Base-by-base conservation (phyloP, 345 rosid species). In the Aquilaria malaccensis region DNA sequence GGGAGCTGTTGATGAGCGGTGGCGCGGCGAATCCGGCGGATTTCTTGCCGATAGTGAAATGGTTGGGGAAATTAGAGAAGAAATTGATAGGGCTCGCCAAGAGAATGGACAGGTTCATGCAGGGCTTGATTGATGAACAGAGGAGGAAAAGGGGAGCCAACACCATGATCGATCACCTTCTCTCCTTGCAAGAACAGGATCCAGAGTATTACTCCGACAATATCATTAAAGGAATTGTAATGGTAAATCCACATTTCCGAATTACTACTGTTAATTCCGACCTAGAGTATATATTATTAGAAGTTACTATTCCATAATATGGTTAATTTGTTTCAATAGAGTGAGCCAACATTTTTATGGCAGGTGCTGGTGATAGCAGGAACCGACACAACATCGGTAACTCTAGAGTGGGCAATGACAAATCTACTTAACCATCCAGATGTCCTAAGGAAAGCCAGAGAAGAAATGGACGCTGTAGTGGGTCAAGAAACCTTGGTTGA, bases 131-230 rank as follows among this genome's bases (percentile, higher is more conserved):
- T 10, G 85, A 87, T 22, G 81, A 79, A 52, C 80, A 76, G 32
- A 68, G 81, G 58, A 53, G 22, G 6, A 73, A 71, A 12, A 67
- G 70, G 41, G 30, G 52, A 29, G 67, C 61, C 29, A 74, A 77
- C 22, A 76, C 81, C n/a, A 85, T 83, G 89, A 80, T 87, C 31
- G 79, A 73, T 55, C 95, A 81, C 64, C 62, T 83, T 59, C 87
- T 83, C 60, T 13, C 72, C 48, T 64, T 83, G 65, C 84, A 81
- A 52, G 61, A 81, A 50, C 73, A 80, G 7, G 74, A 88, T 13
- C 76, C 83, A 3, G 67, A 71, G 2, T 72, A 74, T 60, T 85
- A 78, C 55, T 78, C 88, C 0, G 87, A 86, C 69, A 67, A 80
- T 49, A 78, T 78, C 57, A 79, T 83, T 73, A 86, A 86, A 78